phyloP scores from a whole-genome alignment of 805 yeast species.

The Cyberlindnera americana region DNA sequence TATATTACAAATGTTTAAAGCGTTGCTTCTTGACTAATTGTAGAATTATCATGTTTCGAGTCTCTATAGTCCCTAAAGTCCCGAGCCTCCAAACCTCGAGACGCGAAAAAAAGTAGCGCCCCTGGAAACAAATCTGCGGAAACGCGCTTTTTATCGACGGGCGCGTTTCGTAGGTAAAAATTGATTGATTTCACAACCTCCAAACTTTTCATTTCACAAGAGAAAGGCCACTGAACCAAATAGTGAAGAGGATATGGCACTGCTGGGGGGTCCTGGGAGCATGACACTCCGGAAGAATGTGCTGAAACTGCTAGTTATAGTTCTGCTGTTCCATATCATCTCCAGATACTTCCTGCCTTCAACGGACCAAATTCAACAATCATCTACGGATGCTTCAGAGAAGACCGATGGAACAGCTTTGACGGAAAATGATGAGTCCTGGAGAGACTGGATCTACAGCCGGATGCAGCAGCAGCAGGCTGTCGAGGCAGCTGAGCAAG shows the following conservation, averaged over 20 bases:
- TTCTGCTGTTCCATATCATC: constrained; percentile 10
- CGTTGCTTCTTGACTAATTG: too few relatives aligned
- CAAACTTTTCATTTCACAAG: neutral
- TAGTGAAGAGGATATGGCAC: too few relatives aligned
- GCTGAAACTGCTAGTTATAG: constrained; percentile 9
- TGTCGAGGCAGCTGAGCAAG: constrained; percentile 2
- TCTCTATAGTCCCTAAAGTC: neutral
- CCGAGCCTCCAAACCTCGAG: neutral
- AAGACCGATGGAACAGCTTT: neutral
- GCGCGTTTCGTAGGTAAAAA: too few relatives aligned
- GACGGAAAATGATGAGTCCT: neutral
- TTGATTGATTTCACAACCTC: too few relatives aligned
- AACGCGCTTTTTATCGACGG: too few relatives aligned
- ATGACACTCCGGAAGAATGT: constrained; percentile 10
- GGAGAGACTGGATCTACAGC: constrained; percentile 1
- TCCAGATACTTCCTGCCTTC: constrained; percentile 10
- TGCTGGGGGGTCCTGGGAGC: constrained; percentile 4
- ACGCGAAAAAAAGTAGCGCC: neutral
- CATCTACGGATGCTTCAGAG: neutral
- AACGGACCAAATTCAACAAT: neutral
- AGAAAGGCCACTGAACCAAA: neutral
- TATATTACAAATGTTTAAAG: too few relatives aligned
- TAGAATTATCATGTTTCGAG: too few relatives aligned
- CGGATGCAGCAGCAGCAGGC: neutral
- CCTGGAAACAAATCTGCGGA: too few relatives aligned